Evolutionary conservation across 2,329 filamentous ascomycete genomes (phyloP), one percentile per base, ranked within the genome.

Genomic region (Curvularia eragrostidis): DNA sequence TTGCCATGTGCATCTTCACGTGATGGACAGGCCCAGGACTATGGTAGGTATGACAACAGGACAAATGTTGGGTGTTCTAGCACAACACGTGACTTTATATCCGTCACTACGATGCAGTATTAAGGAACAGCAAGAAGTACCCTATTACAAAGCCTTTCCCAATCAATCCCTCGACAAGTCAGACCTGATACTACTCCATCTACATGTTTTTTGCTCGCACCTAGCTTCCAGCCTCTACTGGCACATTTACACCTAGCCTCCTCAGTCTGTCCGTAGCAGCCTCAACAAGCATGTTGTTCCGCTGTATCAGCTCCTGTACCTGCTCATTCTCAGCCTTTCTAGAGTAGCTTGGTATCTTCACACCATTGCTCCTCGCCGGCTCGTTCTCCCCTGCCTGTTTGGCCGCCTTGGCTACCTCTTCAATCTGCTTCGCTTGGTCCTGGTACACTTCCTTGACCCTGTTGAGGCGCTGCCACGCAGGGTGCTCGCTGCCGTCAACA

Each of bases 391-490:
- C 54, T 18, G 62, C 59, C 26, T 60, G 63, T 24, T 63, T 56
- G 4, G 56, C 58, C 9, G 61, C 61, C 43, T 65, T 66, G 18
- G 50, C 41, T 18, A 54, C 60, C 46, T 64, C 65, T 30, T 70
- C 59, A 5, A 70, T 69, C 51, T 75, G 64, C 41, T 69, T 65
- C 32, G 60, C 58, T 13, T 89, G 74, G 49, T 84, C 81, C n/a
- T 81, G 78, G 65, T 84, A 83, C 42, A 88, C 75, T 38, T 77
- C 72, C 70, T 81, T 81, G 56, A 87, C 79, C 62, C 87, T 84
- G 48, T 86, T 80, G 51, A 89, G 80, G 41, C 88, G 83, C 69
- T 82, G 82, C 70, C 83, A 85, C 7, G 81, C 68, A 52, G 73
- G 64, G 1, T 63, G 61, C 19, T 71, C 66, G 56, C 62, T 68